phyloP scores from a whole-genome alignment of 2,329 filamentous ascomycete species.

The Epicoccum sorghinum region DNA sequence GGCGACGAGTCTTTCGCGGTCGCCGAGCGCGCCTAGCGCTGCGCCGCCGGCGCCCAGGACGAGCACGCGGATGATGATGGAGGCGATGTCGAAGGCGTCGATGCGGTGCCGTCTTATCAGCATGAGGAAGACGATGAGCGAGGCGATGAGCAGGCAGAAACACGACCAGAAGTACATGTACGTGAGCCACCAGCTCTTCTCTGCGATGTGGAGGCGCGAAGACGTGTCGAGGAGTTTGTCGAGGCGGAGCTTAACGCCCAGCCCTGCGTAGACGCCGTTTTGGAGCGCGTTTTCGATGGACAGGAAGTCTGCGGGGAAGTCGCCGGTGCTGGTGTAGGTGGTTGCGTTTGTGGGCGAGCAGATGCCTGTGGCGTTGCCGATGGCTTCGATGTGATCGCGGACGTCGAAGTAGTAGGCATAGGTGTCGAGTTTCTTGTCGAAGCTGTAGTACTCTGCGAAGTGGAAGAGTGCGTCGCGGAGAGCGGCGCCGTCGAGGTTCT shows the following conservation, averaged over 20 bases:
- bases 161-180: slow-evolving; percentile 49
- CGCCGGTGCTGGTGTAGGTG: slow-evolving; percentile 12
- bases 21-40: slow-evolving; percentile 39
- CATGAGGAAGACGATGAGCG: slow-evolving; percentile 47
- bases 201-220: slow-evolving; percentile 29
- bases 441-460: slow-evolving; percentile 36
- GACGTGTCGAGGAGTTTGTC: slow-evolving; percentile 30
- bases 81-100: slow-evolving; percentile 50
- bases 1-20: slow-evolving; percentile 25
- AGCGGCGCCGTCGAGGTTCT: slow-evolving; percentile 39
- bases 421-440: slow-evolving; percentile 41
- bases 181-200: slow-evolving; percentile 38
- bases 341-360: slow-evolving; percentile 33
- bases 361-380: slow-evolving; percentile 43
- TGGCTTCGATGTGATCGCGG: slow-evolving; percentile 19
- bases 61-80: slow-evolving; percentile 39
- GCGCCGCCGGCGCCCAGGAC: slow-evolving; percentile 34
- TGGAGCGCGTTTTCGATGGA: slow-evolving; percentile 29
- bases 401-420: slow-evolving; percentile 20
- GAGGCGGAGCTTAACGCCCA: slow-evolving; percentile 43
- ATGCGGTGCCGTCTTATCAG: slow-evolving; percentile 49
- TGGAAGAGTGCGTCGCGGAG: slow-evolving; percentile 36
- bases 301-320: slow-evolving; percentile 29
- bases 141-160: slow-evolving; percentile 45
- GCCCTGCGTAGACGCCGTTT: slow-evolving; percentile 41